Percentiles rank a stretch among this genome's conserved stretches.
Conservation (phyloP, 306 rosid species). For the Trifolium fragiferum region DNA sequence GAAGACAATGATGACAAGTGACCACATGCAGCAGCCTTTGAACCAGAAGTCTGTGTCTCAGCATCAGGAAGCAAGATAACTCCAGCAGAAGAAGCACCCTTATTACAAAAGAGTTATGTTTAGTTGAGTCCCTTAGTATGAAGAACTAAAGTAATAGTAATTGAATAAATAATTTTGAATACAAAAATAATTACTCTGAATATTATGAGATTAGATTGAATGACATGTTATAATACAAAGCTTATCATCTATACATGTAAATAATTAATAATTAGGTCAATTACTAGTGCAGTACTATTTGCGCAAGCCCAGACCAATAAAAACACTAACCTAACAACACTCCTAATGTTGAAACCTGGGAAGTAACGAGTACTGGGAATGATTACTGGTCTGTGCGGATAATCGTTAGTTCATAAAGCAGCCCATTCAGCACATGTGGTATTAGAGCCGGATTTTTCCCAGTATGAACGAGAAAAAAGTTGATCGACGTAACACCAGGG, state of each 20-base stretch:
- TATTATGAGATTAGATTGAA: conserved; percentile 4
- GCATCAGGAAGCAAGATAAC: conserved; percentile 82
- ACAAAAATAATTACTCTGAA: conserved; percentile 29
- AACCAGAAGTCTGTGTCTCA: conserved; percentile 72
- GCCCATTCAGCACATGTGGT: no score
- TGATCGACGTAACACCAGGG: no score
- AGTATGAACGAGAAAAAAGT: no score
- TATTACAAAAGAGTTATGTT: conserved; percentile 40
- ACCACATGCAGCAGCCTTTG: conserved; percentile 96
- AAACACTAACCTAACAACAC: conserved; percentile 29
- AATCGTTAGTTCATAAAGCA: no score
- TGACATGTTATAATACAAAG: neutral
- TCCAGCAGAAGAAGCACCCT: conserved; percentile 69
- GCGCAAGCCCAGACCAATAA: conserved; percentile 2
- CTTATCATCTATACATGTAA: neutral
- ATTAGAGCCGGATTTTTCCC: no score
- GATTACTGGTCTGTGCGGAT: neutral
- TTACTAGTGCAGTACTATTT: conserved; percentile 15
- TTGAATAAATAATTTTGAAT: conserved; percentile 17
- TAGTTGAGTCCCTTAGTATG: neutral
- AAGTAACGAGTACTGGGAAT: neutral
- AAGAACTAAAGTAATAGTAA: neutral
- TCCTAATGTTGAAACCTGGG: neutral
- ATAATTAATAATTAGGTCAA: neutral
- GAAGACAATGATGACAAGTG: conserved; percentile 76